Evolutionary conservation across 352 stramenopile species (phyloP).

Genomic region (Globisporangium spiculum): DNA sequence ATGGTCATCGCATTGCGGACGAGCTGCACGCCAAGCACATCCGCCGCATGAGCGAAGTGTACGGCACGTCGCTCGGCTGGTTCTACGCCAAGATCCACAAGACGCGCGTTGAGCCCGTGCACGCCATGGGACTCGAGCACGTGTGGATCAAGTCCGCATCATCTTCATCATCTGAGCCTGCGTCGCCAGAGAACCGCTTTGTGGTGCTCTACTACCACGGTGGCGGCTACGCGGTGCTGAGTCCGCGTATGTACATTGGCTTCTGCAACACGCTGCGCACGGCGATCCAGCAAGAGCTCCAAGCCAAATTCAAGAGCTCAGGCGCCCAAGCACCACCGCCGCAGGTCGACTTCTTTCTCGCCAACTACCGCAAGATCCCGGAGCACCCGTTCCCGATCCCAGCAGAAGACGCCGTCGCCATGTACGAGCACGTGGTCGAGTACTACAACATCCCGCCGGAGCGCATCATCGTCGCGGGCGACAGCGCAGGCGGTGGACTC

Average conservation of each 20-base stretch:
- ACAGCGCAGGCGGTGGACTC: conserved; percentile 46
- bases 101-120: conserved; percentile 22
- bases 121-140: conserved; percentile 34
- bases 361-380: conserved; percentile 53
- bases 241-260: conserved; percentile 39
- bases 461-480: conserved; percentile 43
- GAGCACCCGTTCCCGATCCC: conserved; percentile 38
- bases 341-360: conserved; percentile 36
- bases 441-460: conserved; percentile 25
- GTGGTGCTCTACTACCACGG: conserved; percentile 33
- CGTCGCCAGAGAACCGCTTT: background rate
- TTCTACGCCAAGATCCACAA: conserved; percentile 23
- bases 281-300: conserved; percentile 23
- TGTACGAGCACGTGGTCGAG: conserved; percentile 42
- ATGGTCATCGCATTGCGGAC: conserved; percentile 24
- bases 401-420: conserved; percentile 29
- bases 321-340: background rate
- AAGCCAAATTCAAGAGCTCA: background rate
- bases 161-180: background rate
- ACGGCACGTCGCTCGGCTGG: conserved; percentile 25
- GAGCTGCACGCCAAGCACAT: conserved; percentile 19
- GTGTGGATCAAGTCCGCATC: conserved; percentile 24
- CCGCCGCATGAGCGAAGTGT: conserved; percentile 21
- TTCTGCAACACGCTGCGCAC: conserved; percentile 29
- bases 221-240: conserved; percentile 40